Evolutionary conservation across 352 stramenopile species (phyloP).

Genomic region (Pythium aquatile): DNA sequence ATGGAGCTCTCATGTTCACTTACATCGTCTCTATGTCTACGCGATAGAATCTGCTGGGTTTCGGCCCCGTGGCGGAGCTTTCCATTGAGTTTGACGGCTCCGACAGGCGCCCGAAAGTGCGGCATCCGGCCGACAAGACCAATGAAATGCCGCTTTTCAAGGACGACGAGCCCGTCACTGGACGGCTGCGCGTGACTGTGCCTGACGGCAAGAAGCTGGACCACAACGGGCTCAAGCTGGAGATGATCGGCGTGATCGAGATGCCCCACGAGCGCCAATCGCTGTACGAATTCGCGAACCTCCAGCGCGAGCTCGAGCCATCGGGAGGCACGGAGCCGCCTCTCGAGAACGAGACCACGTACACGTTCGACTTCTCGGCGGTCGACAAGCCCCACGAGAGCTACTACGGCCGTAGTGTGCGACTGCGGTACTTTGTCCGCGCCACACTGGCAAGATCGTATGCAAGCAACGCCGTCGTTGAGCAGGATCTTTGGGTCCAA

Average conservation of each 20-base stretch:
- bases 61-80: constrained; percentile 45
- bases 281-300: constrained; percentile 92
- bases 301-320: constrained; percentile 88
- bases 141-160: constrained; percentile 53
- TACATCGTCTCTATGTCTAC: neutral
- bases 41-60: constrained; percentile 53
- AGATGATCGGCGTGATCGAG: constrained; percentile 95
- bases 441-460: constrained; percentile 92
- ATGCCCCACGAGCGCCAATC: constrained; percentile 75
- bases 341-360: constrained; percentile 52
- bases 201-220: constrained; percentile 92
- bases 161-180: constrained; percentile 56
- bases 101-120: constrained; percentile 29
- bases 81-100: constrained; percentile 37
- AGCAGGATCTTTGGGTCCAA: constrained; percentile 95
- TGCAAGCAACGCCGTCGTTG: constrained; percentile 86
- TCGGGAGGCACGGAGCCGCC: constrained; percentile 45
- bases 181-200: constrained; percentile 67
- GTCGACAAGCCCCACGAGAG: constrained; percentile 96
- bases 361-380: constrained; percentile 93
- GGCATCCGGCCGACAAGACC: constrained; percentile 30
- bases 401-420: constrained; percentile 96
- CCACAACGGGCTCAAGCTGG: constrained; percentile 95
- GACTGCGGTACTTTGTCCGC: constrained; percentile 95
- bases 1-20: neutral